phyloP scores from a whole-genome alignment of 2,329 filamentous ascomycete genomes.

The Sphaceloma murrayae region DNA sequence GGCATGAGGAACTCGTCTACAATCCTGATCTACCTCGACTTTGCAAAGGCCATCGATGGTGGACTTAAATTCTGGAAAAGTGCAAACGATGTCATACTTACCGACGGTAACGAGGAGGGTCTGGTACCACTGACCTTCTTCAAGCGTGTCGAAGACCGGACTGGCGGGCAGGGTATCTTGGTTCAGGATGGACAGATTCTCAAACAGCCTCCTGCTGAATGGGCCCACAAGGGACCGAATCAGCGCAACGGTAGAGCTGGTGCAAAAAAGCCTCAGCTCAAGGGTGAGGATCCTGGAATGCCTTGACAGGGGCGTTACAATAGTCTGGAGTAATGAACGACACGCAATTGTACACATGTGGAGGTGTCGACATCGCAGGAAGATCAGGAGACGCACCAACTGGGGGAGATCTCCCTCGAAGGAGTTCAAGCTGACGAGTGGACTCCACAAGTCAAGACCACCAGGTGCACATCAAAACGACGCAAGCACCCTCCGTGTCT shows the following conservation, averaged over 20 bases:
- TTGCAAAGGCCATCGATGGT: slow-evolving; percentile 66
- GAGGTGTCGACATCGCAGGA: too few species aligned
- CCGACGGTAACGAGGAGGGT: slow-evolving; percentile 45
- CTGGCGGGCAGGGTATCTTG: slow-evolving; percentile 52
- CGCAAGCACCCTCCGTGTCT: neutral
- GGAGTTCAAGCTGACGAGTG: too few species aligned
- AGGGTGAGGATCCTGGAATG: too few species aligned
- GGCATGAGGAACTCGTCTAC: slow-evolving; percentile 44
- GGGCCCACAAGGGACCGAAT: slow-evolving; percentile 34
- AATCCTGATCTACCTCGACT: slow-evolving; percentile 68
- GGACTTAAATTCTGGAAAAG: slow-evolving; percentile 52
- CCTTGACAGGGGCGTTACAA: too few species aligned
- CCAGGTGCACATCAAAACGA: neutral
- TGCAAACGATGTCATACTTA: slow-evolving; percentile 41
- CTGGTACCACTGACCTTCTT: slow-evolving; percentile 60
- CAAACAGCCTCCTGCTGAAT: slow-evolving; percentile 54
- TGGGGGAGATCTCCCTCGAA: too few species aligned
- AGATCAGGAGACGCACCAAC: too few species aligned
- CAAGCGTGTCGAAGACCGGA: slow-evolving; percentile 57
- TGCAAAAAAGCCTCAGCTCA: slow-evolving; percentile 13
- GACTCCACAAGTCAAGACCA: neutral
- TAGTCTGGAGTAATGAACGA: too few species aligned
- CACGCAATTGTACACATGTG: too few species aligned
- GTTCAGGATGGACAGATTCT: slow-evolving; percentile 60
- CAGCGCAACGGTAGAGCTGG: slow-evolving; percentile 29